A percentile compares a stretch with the other conserved stretches of the same genome.
These are phyloP conservation scores for Coelastrella sp. DNA, from an alignment of 139 green algal species.

Conservation along the genomic window DNA sequence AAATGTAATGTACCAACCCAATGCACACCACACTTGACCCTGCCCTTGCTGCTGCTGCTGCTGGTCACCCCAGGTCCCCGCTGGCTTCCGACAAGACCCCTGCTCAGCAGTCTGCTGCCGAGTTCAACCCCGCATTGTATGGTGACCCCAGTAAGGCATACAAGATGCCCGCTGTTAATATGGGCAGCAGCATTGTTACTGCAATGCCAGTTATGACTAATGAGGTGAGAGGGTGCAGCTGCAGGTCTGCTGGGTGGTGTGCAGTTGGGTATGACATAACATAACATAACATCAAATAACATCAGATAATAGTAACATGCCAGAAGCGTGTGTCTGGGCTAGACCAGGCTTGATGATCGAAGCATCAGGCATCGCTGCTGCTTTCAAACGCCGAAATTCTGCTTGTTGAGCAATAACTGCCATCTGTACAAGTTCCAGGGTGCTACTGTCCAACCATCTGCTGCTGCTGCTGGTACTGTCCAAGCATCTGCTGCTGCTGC, in stretches of 20 bases:
- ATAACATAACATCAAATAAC: too few relatives aligned
- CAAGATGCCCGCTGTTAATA: constrained; percentile 44
- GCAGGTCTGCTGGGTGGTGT: too few relatives aligned
- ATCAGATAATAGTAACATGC: too few relatives aligned
- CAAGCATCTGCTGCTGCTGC: background rate
- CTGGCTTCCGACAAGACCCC: background rate
- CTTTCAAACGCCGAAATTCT: too few relatives aligned
- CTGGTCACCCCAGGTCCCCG: background rate
- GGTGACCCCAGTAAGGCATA: background rate
- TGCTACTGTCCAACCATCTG: background rate
- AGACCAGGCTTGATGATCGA: too few relatives aligned
- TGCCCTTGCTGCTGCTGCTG: background rate
- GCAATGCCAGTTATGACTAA: constrained; percentile 32
- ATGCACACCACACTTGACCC: background rate
- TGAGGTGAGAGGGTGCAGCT: background rate
- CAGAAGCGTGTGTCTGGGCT: too few relatives aligned
- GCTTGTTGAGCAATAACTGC: too few relatives aligned
- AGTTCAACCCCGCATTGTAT: constrained; percentile 17
- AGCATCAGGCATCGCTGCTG: too few relatives aligned
- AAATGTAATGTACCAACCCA: background rate
- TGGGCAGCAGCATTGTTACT: constrained; percentile 47
- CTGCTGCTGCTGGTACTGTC: background rate
- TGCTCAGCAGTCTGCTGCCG: background rate
- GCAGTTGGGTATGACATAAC: too few relatives aligned
- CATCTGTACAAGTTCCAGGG: too few relatives aligned